Conservation (phyloP, 176 grass and related monocot genomes). For the Dactylis glomerata region DNA sequence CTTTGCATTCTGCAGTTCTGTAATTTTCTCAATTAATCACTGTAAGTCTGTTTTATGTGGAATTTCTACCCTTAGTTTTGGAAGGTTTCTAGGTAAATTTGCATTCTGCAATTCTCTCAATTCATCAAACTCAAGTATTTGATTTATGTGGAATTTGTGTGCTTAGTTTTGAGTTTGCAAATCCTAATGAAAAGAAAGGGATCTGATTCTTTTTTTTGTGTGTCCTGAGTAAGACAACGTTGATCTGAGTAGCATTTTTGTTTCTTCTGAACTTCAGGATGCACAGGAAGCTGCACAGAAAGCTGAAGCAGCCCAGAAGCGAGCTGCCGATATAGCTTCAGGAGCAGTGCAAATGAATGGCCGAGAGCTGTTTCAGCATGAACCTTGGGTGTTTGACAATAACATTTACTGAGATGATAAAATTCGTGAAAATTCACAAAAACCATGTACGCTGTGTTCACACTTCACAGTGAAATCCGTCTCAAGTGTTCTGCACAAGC, state of each 20-base stretch:
- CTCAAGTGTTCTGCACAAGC: not conserved
- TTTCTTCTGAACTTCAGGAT: conserved; percentile 42
- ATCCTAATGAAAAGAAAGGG: not conserved
- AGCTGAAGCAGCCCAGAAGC: conserved; percentile 59
- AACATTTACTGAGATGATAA: conserved; percentile 43
- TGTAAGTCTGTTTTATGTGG: not conserved
- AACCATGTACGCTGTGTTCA: not conserved
- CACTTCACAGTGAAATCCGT: not conserved
- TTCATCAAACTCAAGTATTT: not conserved
- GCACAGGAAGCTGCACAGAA: conserved; percentile 49
- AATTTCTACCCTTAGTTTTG: not conserved
- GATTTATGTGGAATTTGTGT: not conserved
- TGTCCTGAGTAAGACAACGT: not conserved
- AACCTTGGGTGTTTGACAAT: conserved; percentile 88
- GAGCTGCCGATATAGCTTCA: conserved; percentile 49
- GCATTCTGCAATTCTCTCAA: not conserved
- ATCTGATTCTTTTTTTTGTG: not conserved
- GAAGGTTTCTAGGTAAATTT: not conserved
- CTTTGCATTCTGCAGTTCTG: not conserved
- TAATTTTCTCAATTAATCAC: not conserved
- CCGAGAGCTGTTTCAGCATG: conserved; percentile 69
- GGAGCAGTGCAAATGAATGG: conserved; percentile 79
- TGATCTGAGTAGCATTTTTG: not conserved
- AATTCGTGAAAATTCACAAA: not conserved
- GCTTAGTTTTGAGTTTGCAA: not conserved